Conservation (phyloP, 257 asterid genomes). For the Agastache rugosa region DNA sequence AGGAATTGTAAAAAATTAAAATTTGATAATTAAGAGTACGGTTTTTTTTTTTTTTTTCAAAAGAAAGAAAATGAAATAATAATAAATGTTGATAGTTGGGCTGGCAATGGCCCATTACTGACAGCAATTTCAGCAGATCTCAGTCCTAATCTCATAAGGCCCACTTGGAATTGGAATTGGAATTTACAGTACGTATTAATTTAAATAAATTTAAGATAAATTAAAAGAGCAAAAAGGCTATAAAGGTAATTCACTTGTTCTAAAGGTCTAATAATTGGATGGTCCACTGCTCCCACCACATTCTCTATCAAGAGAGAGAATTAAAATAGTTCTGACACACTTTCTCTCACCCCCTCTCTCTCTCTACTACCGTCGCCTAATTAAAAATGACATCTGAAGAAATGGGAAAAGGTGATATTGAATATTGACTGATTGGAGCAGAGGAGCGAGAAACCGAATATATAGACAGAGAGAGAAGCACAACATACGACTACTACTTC, state of each 20-base stretch:
- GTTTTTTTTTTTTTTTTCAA: no score
- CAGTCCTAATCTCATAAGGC: conserved; percentile 38
- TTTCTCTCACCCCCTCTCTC: conserved; percentile 30
- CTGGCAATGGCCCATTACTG: conserved; percentile 46
- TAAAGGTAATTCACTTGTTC: conserved; percentile 14
- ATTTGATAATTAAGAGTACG: no score
- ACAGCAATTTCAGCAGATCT: conserved; percentile 38
- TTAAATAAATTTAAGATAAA: neutral
- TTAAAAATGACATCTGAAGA: conserved; percentile 38
- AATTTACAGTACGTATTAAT: conserved; percentile 1
- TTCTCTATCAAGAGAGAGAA: conserved; percentile 29
- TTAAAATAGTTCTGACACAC: conserved; percentile 41
- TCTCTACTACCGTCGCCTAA: conserved; percentile 15
- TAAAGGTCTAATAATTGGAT: conserved; percentile 47
- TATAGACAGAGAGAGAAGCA: conserved; percentile 10
- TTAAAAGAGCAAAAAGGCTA: conserved; percentile 23
- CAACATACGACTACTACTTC: neutral
- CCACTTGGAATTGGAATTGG: conserved; percentile 44
- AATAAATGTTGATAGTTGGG: conserved; percentile 38
- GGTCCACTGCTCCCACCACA: conserved; percentile 58
- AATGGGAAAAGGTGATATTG: conserved; percentile 40
- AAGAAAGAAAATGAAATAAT: neutral
- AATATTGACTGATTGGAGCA: conserved; percentile 44
- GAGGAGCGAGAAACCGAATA: conserved; percentile 35
- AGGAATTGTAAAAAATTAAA: no score